Conservation (phyloP, 805 yeast species). For the Ogataea ganodermae region DNA sequence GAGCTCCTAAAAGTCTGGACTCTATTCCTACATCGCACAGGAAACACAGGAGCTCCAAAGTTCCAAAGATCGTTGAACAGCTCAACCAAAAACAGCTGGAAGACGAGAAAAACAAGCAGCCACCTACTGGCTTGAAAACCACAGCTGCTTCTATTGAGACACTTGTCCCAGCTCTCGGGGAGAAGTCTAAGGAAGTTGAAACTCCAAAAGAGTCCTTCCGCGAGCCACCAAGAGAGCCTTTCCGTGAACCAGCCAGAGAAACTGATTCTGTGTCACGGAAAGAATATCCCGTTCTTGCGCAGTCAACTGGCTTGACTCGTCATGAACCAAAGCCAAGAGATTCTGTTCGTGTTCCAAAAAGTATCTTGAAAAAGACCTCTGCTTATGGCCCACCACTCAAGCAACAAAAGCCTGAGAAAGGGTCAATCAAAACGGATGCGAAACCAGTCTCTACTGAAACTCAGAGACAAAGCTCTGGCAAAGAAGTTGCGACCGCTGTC, state of each 20-base stretch:
- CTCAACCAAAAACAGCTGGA: not conserved
- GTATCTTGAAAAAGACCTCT: not conserved
- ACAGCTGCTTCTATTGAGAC: not conserved
- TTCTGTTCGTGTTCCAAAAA: not conserved
- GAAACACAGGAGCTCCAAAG: not conserved
- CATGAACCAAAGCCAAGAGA: not conserved
- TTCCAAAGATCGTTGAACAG: not conserved
- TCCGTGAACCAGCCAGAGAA: not conserved
- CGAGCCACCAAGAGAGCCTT: not conserved
- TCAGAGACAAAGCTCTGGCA: not conserved
- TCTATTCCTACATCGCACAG: not conserved
- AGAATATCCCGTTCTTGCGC: no score
- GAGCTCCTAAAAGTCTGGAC: slow-evolving; percentile 1
- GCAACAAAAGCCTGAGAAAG: not conserved
- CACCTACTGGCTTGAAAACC: not conserved
- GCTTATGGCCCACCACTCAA: not conserved
- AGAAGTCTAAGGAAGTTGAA: not conserved
- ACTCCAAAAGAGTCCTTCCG: not conserved
- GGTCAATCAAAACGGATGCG: no score
- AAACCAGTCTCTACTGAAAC: not conserved
- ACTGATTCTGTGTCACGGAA: not conserved
- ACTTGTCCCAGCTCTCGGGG: not conserved
- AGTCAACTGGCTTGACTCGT: no score
- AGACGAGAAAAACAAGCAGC: not conserved
- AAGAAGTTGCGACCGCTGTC: no score